These are phyloP conservation scores for Phytophthora boehmeriae DNA, from an alignment of 352 stramenopile genomes.

Conservation along the genomic window DNA sequence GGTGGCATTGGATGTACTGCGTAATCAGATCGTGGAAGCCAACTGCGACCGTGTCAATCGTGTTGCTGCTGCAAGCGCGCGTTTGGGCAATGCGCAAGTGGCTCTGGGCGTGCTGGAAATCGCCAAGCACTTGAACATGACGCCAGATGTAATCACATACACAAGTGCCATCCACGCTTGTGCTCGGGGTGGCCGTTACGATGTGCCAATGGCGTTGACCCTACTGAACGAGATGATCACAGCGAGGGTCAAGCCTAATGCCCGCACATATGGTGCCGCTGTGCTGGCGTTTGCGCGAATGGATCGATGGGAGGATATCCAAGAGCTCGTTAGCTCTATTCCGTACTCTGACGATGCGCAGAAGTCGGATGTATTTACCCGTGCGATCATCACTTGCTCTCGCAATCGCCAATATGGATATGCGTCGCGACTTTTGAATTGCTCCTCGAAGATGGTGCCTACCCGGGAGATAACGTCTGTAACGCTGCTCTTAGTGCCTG, in stretches of 20 bases:
- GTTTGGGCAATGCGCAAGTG: conserved; percentile 67
- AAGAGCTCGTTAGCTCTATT: conserved; percentile 64
- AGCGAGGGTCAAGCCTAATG: conserved; percentile 59
- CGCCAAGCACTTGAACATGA: conserved; percentile 64
- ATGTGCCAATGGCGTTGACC: conserved; percentile 61
- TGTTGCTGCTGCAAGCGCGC: conserved; percentile 67
- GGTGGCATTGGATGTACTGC: conserved; percentile 59
- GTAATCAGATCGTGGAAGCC: conserved; percentile 64
- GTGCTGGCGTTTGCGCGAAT: conserved; percentile 75
- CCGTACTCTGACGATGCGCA: conserved; percentile 56
- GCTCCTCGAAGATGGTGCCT: conserved; percentile 71
- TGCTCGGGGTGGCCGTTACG: conserved; percentile 51
- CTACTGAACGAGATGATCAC: conserved; percentile 83
- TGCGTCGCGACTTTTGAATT: conserved; percentile 66
- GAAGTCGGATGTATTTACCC: conserved; percentile 72
- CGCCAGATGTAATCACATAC: conserved; percentile 76
- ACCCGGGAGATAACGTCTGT: conserved; percentile 73
- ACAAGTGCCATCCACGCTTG: conserved; percentile 85
- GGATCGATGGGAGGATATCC: conserved; percentile 72
- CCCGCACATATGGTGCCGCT: conserved; percentile 74
- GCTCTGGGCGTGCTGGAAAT: conserved; percentile 78
- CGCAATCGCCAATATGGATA: conserved; percentile 71
- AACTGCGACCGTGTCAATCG: conserved; percentile 65
- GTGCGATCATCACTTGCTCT: conserved; percentile 79
- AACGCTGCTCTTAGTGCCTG: conserved; percentile 75